Evolutionary conservation across 2,329 filamentous ascomycete species (phyloP), one percentile per base, ranked within the genome.

Genomic region (Ophiosphaerella narmari): DNA sequence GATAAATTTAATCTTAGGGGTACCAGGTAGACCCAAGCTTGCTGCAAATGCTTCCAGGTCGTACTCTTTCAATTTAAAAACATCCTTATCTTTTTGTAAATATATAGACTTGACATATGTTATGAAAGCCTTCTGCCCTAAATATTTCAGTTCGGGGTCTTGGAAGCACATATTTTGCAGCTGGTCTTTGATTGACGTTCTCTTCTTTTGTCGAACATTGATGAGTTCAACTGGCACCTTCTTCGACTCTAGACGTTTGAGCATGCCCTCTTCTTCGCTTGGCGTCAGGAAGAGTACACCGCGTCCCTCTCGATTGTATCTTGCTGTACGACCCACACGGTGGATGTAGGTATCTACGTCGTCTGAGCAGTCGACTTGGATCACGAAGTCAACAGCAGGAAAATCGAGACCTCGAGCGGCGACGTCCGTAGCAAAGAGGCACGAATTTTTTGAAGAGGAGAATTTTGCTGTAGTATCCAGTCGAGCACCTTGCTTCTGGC

Each of bases 261-360:
- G 67, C 89, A 99, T 96, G n/a, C 90, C 92, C 49, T 86, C 82
- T 71, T 97, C 93, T 73, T 99, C 95, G 60, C 86, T 94, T 0
- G 94, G 93, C 47, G 96, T 91, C 0, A 99, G 77, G 72, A 99
- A 97, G 0, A 99, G 74, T 0, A 97, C 90, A 1, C 94, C 93
- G 34, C 88, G 86, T 7, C 94, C 94, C 45, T 90, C 85, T 57
- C 89, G 88, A 65, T 97, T 88, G 72, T 95, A 97, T 18, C 93
- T 85, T n/a, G 94, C 94, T 14, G 94, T 97, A 26, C 94, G 85
- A 1, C 94, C 94, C 4, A 97, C 93, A 51, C 94, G 86, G 75
- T 99, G 94, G 61, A 99, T 97, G 67, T 99, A 99, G 0, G 94
- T 99, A 66, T 97, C 94, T 4, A 90, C 89, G 71, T 99, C 93